These are phyloP conservation scores for Prunus salicina DNA, from an alignment of 306 rosid genomes.

Conservation along the genomic window DNA sequence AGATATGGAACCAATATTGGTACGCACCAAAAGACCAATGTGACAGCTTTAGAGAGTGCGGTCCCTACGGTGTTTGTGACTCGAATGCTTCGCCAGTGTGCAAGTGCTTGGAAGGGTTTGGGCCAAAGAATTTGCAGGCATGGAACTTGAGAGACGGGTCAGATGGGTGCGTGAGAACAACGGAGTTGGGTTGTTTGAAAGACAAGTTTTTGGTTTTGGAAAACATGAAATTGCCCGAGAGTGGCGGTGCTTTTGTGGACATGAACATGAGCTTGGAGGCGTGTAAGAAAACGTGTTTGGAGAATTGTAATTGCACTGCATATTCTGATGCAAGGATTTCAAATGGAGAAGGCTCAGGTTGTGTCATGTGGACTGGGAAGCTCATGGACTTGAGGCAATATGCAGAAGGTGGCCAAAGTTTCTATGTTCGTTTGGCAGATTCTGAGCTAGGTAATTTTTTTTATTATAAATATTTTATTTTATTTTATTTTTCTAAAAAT, in stretches of 20 bases:
- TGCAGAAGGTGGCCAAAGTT: conserved; percentile 51
- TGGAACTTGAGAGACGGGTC: conserved; percentile 84
- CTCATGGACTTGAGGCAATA: conserved; percentile 50
- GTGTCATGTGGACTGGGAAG: conserved; percentile 53
- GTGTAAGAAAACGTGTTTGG: conserved; percentile 41
- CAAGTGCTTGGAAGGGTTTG: conserved; percentile 54
- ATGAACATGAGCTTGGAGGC: conserved; percentile 35
- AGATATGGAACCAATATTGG: conserved; percentile 52
- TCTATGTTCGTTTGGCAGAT: conserved; percentile 60
- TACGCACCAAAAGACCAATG: conserved; percentile 70
- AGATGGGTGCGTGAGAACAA: conserved; percentile 69
- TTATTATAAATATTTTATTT: too few relatives aligned
- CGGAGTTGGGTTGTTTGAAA: conserved; percentile 35
- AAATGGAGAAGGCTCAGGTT: conserved; percentile 48
- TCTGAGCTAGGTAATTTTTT: conserved; percentile 56
- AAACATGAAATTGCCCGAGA: conserved; percentile 65
- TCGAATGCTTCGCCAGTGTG: conserved; percentile 64
- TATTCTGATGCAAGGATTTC: conserved; percentile 37
- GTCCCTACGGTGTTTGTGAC: conserved; percentile 60
- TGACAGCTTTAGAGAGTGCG: conserved; percentile 44
- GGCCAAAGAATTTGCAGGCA: conserved; percentile 48
- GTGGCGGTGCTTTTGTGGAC: conserved; percentile 36
- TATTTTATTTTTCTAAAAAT: background rate
- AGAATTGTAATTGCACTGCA: conserved; percentile 63
- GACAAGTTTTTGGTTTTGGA: conserved; percentile 39